Evolutionary conservation across 2,329 filamentous ascomycete species (phyloP).

Genomic region (Sordariomycetes sp.): DNA sequence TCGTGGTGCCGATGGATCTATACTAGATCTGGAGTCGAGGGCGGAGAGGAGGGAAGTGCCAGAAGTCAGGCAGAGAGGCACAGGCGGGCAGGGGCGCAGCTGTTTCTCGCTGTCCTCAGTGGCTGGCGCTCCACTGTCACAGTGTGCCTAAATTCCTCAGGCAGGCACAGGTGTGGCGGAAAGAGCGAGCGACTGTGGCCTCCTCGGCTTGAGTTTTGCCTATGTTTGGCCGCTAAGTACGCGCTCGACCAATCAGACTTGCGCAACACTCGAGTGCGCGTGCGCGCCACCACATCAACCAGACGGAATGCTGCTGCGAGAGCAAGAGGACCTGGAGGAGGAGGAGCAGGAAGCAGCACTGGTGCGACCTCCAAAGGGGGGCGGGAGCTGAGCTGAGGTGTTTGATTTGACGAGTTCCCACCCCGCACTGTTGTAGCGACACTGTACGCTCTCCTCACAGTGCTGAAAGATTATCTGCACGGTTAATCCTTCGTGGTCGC

Average conservation of each 20-base stretch:
- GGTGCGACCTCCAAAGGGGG: constrained; percentile 2
- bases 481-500: too few relatives aligned
- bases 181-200: constrained; percentile 1
- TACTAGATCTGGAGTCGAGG: constrained; percentile 55
- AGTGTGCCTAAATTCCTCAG: constrained; percentile 2
- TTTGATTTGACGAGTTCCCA: neutral
- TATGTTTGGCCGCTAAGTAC: constrained; percentile 3
- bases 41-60: constrained; percentile 21
- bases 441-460: neutral
- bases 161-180: constrained; percentile 1
- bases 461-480: too few relatives aligned
- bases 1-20: constrained; percentile 57
- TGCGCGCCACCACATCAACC: constrained; percentile 1
- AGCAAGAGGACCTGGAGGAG: neutral
- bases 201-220: constrained; percentile 1
- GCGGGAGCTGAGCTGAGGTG: constrained; percentile 1
- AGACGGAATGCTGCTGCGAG: neutral
- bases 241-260: constrained; percentile 1
- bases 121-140: too few relatives aligned
- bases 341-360: too few relatives aligned
- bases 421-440: neutral
- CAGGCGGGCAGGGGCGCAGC: too few relatives aligned
- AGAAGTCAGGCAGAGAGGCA: too few relatives aligned
- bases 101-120: too few relatives aligned
- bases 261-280: neutral